Percentiles rank a stretch among this genome's conserved stretches.
phyloP scores from a whole-genome alignment of 2,329 filamentous ascomycete species.

The Fusarium sp. region DNA sequence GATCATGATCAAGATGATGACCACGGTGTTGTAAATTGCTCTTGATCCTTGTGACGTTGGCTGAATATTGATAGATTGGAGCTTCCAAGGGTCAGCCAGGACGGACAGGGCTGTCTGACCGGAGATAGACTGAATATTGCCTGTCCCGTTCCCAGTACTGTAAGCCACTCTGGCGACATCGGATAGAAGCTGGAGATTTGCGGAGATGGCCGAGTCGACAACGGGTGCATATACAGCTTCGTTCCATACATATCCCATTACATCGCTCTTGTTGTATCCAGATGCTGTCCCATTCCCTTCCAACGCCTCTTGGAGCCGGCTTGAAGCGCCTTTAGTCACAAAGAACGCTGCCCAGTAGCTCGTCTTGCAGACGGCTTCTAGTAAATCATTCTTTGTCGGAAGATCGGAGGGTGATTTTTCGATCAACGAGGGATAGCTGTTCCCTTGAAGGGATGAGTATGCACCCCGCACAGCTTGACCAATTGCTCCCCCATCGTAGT shows the following conservation, averaged over 20 bases:
- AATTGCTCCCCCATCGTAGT: constrained; percentile 43
- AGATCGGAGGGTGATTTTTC: constrained; percentile 8
- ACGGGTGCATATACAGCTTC: not conserved
- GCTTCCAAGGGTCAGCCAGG: constrained; percentile 40
- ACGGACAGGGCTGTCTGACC: constrained; percentile 26
- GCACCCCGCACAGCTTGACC: constrained; percentile 37
- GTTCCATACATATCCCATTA: not conserved
- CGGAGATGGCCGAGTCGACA: not conserved
- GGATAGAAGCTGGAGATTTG: not conserved
- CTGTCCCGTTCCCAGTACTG: not conserved
- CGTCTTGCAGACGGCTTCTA: not conserved
- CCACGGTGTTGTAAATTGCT: constrained; percentile 43
- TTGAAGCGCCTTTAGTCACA: not conserved
- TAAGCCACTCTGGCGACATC: not conserved
- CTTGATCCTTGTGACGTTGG: constrained; percentile 41
- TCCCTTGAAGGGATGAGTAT: constrained; percentile 29
- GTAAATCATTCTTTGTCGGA: not conserved
- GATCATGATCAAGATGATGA: constrained; percentile 43
- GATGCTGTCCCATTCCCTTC: not conserved
- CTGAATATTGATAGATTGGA: constrained; percentile 39
- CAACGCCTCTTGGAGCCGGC: not conserved
- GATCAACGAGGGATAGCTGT: constrained; percentile 33
- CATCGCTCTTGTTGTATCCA: not conserved
- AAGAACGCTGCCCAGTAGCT: not conserved
- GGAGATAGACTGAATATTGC: constrained; percentile 13